Evolutionary conservation across 1,139 yeast species (phyloP).

Genomic region (Waltiozyma sp.): DNA sequence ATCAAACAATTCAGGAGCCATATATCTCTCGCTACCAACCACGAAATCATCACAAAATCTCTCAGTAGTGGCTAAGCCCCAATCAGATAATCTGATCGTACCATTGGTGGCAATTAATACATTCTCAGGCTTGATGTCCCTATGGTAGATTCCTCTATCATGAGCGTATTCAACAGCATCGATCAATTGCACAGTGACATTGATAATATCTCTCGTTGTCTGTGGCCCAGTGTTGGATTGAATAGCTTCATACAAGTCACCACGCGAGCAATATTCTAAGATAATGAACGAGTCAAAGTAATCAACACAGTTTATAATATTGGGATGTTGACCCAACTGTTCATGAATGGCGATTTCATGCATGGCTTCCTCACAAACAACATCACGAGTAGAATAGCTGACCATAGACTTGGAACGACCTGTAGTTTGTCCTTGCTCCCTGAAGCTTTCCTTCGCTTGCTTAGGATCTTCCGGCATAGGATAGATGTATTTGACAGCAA

Average conservation of each 20-base stretch:
- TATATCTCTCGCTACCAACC: slow-evolving; percentile 88
- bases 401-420: slow-evolving; percentile 21
- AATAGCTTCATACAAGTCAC: slow-evolving; percentile 90
- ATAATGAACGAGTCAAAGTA: slow-evolving; percentile 73
- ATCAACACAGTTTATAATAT: slow-evolving; percentile 58
- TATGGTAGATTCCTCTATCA: slow-evolving; percentile 59
- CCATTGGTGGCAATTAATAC: slow-evolving; percentile 70
- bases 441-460: slow-evolving; percentile 16
- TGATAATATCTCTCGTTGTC: slow-evolving; percentile 62
- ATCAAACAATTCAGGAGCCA: slow-evolving; percentile 92
- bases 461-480: slow-evolving; percentile 22
- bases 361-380: slow-evolving; percentile 51
- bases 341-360: slow-evolving; percentile 72
- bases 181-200: slow-evolving; percentile 65
- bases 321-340: slow-evolving; percentile 44
- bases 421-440: slow-evolving; percentile 8
- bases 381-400: slow-evolving; percentile 15
- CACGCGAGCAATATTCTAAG: slow-evolving; percentile 81
- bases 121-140: slow-evolving; percentile 88
- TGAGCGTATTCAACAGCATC: slow-evolving; percentile 77
- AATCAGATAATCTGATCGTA: slow-evolving; percentile 77
- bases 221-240: slow-evolving; percentile 73
- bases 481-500: slow-evolving; percentile 75
- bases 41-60: slow-evolving; percentile 66
- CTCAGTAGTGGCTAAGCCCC: slow-evolving; percentile 80